phyloP scores from a whole-genome alignment of 768 basidiomycete genomes.

The Kwoniella mangroviensis region DNA sequence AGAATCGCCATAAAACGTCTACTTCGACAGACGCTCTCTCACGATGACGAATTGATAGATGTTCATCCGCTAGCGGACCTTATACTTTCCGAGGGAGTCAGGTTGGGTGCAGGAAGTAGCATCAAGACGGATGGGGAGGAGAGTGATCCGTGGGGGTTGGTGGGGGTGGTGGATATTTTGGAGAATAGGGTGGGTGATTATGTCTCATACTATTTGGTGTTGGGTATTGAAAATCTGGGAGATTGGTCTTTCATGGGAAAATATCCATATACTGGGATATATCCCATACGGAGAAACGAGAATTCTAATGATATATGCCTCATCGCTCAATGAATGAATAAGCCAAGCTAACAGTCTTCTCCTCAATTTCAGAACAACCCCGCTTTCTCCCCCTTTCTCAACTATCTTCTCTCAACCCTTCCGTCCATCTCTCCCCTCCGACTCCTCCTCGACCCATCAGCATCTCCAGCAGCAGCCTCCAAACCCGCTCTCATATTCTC shows the following conservation, averaged over 20 bases:
- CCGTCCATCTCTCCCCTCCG: conserved; percentile 65
- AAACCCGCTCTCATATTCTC: conserved; percentile 83
- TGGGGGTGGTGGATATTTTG: conserved; percentile 81
- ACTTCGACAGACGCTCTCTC: conserved; percentile 66
- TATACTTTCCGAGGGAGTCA: conserved; percentile 70
- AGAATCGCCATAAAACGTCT: conserved; percentile 64
- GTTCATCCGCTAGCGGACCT: conserved; percentile 78
- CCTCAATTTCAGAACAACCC: conserved; percentile 65
- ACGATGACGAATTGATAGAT: conserved; percentile 76
- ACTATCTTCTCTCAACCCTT: conserved; percentile 69
- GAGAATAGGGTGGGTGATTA: conserved; percentile 64
- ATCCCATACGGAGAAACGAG: too few species aligned
- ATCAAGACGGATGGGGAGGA: conserved; percentile 89
- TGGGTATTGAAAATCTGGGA: background rate
- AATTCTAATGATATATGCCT: too few species aligned
- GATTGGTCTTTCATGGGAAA: background rate
- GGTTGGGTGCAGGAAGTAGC: conserved; percentile 69
- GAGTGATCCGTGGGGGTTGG: conserved; percentile 86
- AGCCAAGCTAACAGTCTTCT: background rate
- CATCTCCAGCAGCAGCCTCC: conserved; percentile 54
- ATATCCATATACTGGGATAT: too few species aligned
- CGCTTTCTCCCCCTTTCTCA: conserved; percentile 70
- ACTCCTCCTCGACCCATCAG: conserved; percentile 63
- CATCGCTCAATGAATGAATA: background rate
- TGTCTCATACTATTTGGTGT: background rate